A percentile compares a stretch with the other conserved stretches of the same genome.
Evolutionary conservation across 768 basidiomycete genomes (phyloP).

Genomic region (Termitomyces sp.): DNA sequence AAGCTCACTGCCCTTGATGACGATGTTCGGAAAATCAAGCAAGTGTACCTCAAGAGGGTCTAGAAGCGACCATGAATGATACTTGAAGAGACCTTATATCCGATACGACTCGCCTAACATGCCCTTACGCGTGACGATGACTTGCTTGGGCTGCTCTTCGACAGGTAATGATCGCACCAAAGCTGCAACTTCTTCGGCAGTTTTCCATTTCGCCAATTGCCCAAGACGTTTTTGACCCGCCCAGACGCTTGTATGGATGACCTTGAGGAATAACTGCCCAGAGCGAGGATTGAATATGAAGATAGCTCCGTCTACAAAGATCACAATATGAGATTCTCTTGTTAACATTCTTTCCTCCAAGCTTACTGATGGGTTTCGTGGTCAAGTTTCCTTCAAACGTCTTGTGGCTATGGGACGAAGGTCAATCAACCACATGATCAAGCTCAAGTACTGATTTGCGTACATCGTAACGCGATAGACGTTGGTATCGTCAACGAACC

Average conservation of each 20-base stretch:
- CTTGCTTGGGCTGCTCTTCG: slow-evolving; percentile 99
- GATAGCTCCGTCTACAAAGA: slow-evolving; percentile 73
- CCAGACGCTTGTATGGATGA: slow-evolving; percentile 99
- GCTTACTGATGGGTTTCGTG: slow-evolving; percentile 92
- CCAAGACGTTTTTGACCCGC: slow-evolving; percentile 99
- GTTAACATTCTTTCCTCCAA: not conserved
- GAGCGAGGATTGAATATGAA: slow-evolving; percentile 99
- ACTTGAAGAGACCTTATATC: not conserved
- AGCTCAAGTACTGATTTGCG: slow-evolving; percentile 12
- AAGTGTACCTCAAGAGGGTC: slow-evolving; percentile 97
- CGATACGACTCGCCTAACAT: slow-evolving; percentile 71
- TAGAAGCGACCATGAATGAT: slow-evolving; percentile 19
- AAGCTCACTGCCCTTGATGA: slow-evolving; percentile 98
- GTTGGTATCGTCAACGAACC: slow-evolving; percentile 99
- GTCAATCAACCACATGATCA: not conserved
- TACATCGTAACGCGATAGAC: slow-evolving; percentile 98
- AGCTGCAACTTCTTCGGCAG: slow-evolving; percentile 99
- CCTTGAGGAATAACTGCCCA: slow-evolving; percentile 96
- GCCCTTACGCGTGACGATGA: slow-evolving; percentile 99
- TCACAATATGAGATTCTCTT: slow-evolving; percentile 1
- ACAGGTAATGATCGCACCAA: slow-evolving; percentile 97
- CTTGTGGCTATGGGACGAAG: slow-evolving; percentile 62
- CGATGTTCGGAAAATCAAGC: slow-evolving; percentile 99
- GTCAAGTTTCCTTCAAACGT: slow-evolving; percentile 99
- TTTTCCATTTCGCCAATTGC: slow-evolving; percentile 99